Base-by-base conservation (phyloP, 371 early-diverging fungal species). In the Mortierella sp. region DNA sequence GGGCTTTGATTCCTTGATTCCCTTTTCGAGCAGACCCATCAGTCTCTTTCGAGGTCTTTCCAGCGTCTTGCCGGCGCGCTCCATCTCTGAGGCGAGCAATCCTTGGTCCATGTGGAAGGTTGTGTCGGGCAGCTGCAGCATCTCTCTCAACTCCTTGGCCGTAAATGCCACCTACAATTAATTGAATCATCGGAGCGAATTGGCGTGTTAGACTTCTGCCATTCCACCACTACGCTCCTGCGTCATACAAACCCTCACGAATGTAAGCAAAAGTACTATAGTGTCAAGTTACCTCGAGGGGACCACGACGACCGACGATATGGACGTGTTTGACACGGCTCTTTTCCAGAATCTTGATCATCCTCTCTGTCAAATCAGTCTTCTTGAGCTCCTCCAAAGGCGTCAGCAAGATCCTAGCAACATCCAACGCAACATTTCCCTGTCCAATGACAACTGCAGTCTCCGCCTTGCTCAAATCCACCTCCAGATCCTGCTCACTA, bases 401-500 rank as follows among this genome's bases (percentile, higher is more conserved):
- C 4, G 92, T 91, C 75, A 99, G 88, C 44, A 99, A 89, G 38
- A 99, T 93, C 75, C 99, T 91, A 0, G 99, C 98, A 32, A 96
- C 93, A 89, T 99, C 99, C 74, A 99, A 83, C 0, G 99, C 97
- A 0, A 99, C 99, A 83, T 99, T 99, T 14, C 99, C 99, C 72
- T 98, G 96, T 7, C 99, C 99, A 54, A 99, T 90, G 1, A 99
- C 91, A 0, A 95, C 93, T 0, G 94, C 97, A 0, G 94, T 95
- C 49, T 97, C 96, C 0, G 92, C 91, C 18, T 83, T 83, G n/a
- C 89, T 82, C 55, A 97, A 89, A 75, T 96, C 94, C 6, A 92
- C 72, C 24, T 88, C 70, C 74, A 97, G 79, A 27, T 91, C 80
- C 48, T 89, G 87, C 76, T 90, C 90, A 71, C 76, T 79, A 0